These are phyloP conservation scores for Paramyrothecium roridum DNA, from an alignment of 2,329 filamentous ascomycete genomes.

Conservation along the genomic window DNA sequence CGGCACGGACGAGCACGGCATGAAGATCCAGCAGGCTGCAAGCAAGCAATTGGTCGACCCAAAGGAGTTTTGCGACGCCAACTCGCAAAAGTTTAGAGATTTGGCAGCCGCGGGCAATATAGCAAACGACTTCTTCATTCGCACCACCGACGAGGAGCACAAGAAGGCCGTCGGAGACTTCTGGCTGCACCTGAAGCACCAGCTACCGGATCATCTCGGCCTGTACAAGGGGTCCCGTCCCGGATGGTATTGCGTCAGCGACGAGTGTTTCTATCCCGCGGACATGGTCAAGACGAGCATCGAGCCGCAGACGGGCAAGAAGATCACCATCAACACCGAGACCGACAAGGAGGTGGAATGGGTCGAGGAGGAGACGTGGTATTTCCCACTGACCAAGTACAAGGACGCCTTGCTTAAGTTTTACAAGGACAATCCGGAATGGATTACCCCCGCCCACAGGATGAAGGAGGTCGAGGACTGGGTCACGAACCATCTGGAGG, in stretches of 20 bases:
- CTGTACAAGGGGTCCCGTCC: slow-evolving; percentile 85
- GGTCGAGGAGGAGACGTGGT: slow-evolving; percentile 90
- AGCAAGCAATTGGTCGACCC: slow-evolving; percentile 66
- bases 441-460: slow-evolving; percentile 68
- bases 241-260: slow-evolving; percentile 95
- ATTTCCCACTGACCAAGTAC: slow-evolving; percentile 86
- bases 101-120: slow-evolving; percentile 70
- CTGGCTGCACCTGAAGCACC: slow-evolving; percentile 70
- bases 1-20: slow-evolving; percentile 94
- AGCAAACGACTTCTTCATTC: slow-evolving; percentile 81
- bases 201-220: slow-evolving; percentile 57
- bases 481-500: slow-evolving; percentile 74
- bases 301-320: slow-evolving; percentile 77
- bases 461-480: slow-evolving; percentile 77
- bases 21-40: slow-evolving; percentile 93
- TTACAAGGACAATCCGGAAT: slow-evolving; percentile 73
- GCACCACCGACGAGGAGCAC: slow-evolving; percentile 83
- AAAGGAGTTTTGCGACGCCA: slow-evolving; percentile 84
- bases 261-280: slow-evolving; percentile 93
- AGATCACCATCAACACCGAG: slow-evolving; percentile 79
- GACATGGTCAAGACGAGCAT: slow-evolving; percentile 69
- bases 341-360: slow-evolving; percentile 93
- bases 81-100: slow-evolving; percentile 73
- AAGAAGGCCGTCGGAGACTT: slow-evolving; percentile 83
- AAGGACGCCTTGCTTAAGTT: slow-evolving; percentile 74